Evolutionary conservation across 1,284 basidiomycete species (phyloP).

Genomic region (Sanghuangporus weigelae): DNA sequence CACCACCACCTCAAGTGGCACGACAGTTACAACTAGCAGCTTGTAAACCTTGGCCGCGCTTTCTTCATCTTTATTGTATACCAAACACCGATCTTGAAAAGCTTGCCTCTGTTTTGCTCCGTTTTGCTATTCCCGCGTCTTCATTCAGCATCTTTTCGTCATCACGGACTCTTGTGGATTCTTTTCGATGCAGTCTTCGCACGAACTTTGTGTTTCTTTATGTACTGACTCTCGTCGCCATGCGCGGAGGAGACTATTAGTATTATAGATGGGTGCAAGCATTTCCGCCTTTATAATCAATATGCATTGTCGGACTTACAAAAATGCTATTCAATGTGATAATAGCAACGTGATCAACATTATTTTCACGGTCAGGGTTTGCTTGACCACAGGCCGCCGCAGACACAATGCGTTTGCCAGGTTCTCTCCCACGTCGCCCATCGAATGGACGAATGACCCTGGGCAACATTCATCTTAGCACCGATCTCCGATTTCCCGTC

Average conservation of each 20-base stretch:
- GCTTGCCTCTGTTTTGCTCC: not conserved
- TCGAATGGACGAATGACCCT: conserved; percentile 33
- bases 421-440: conserved; percentile 61
- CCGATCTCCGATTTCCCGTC: conserved; percentile 48
- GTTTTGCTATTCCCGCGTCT: not conserved
- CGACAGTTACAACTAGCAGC: not conserved
- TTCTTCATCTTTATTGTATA: not conserved
- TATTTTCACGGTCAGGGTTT: not conserved
- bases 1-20: conserved; percentile 3
- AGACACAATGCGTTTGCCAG: conserved; percentile 33
- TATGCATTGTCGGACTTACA: not conserved
- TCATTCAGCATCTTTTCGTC: not conserved
- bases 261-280: not conserved
- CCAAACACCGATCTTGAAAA: not conserved
- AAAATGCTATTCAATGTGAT: too few relatives aligned
- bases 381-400: not conserved
- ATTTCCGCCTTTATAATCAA: not conserved
- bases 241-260: too few relatives aligned
- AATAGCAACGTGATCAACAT: too few relatives aligned
- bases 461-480: conserved; percentile 24
- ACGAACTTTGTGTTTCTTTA: not conserved
- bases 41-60: not conserved
- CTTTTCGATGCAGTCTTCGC: not conserved
- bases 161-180: not conserved
- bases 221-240: not conserved